phyloP scores from a whole-genome alignment of 805 yeast species.

The Nakazawaea laoshanensis region DNA sequence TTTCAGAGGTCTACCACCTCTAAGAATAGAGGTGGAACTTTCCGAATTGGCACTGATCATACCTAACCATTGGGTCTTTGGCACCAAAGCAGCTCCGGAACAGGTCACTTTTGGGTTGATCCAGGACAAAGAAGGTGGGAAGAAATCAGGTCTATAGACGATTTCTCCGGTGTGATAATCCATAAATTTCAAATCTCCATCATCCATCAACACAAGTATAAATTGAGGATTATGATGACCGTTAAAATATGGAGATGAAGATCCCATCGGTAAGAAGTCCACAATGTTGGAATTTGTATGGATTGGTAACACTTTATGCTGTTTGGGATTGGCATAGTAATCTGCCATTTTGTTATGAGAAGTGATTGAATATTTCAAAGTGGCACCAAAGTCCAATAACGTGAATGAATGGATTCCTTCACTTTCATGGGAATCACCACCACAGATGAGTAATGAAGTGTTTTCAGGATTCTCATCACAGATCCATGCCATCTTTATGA shows the following conservation, averaged over 20 bases:
- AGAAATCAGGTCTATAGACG: conserved; percentile 43
- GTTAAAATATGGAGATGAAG: conserved; percentile 63
- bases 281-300: conserved; percentile 34
- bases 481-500: conserved; percentile 63
- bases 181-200: conserved; percentile 59
- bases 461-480: conserved; percentile 74
- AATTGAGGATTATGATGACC: conserved; percentile 75
- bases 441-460: conserved; percentile 64
- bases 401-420: conserved; percentile 38
- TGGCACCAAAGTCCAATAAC: conserved; percentile 67
- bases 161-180: conserved; percentile 47
- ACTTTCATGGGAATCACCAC: conserved; percentile 45
- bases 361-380: conserved; percentile 72
- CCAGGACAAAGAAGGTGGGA: conserved; percentile 80
- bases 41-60: conserved; percentile 39
- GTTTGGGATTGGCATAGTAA: conserved; percentile 56
- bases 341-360: conserved; percentile 78
- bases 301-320: conserved; percentile 48
- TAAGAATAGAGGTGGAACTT: conserved; percentile 32
- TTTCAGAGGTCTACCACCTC: conserved; percentile 72
- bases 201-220: conserved; percentile 47
- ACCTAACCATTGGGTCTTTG: conserved; percentile 70
- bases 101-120: conserved; percentile 63
- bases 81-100: conserved; percentile 46
- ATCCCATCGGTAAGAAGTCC: conserved; percentile 46